phyloP scores from a whole-genome alignment of 1,139 yeast genomes.

The Scheffersomyces quercinus region DNA sequence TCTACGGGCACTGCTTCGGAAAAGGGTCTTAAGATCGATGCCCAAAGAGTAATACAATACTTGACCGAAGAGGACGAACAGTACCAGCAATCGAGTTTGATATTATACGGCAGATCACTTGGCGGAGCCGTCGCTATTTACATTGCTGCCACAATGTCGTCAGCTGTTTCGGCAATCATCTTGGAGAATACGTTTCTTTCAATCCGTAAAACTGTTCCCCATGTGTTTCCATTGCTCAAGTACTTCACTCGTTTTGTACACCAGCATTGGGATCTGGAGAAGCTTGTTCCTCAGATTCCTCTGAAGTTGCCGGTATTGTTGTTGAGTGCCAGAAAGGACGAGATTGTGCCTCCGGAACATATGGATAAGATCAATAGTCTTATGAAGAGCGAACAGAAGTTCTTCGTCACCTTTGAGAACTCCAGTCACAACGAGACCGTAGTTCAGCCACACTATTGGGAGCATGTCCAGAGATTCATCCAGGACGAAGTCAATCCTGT shows the following conservation, averaged over 20 bases:
- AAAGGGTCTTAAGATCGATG: conserved; percentile 78
- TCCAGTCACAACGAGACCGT: conserved; percentile 84
- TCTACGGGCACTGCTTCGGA: conserved; percentile 82
- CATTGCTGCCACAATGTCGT: conserved; percentile 60
- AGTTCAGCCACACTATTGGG: conserved; percentile 75
- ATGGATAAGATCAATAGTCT: conserved; percentile 63
- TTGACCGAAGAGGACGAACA: conserved; percentile 53
- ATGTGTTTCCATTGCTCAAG: conserved; percentile 68
- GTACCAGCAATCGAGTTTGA: conserved; percentile 52
- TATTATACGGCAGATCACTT: conserved; percentile 84
- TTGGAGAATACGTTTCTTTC: conserved; percentile 86
- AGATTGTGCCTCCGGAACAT: conserved; percentile 87
- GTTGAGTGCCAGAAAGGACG: conserved; percentile 76
- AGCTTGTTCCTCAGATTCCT: conserved; percentile 53
- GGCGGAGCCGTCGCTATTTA: conserved; percentile 96
- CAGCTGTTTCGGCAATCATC: conserved; percentile 59
- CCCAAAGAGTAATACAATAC: conserved; percentile 68
- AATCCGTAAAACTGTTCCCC: conserved; percentile 79
- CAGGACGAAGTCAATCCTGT: conserved; percentile 40
- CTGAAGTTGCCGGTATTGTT: conserved; percentile 64
- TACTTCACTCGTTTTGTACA: conserved; percentile 66
- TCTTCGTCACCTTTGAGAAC: conserved; percentile 52
- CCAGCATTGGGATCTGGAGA: conserved; percentile 83
- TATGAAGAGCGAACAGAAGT: conserved; percentile 46
- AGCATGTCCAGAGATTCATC: conserved; percentile 58